Evolutionary conservation across 192 early-diverging fungal species (phyloP), one percentile per base, ranked within the genome.

Genomic region (Backusella tarrabulga): DNA sequence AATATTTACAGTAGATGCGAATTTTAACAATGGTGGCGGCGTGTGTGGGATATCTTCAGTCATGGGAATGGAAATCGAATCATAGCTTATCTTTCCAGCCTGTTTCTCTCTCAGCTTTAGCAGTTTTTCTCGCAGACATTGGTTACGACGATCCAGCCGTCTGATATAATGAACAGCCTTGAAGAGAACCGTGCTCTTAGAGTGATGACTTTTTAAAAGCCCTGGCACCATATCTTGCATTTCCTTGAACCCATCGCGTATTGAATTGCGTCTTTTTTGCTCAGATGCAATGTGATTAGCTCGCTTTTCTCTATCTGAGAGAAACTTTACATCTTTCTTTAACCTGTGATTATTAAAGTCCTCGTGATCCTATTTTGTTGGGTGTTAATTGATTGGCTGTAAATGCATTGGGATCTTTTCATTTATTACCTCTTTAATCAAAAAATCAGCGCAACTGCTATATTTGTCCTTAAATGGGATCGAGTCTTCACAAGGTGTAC

Each of bases 201-300:
- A 90, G 81, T 85, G 87, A 63, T 89, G 89, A 36, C 86, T 86
- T 52, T 83, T 92, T 34, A 97, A 84, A 52, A 97, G 85, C 2
- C 88, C 90, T 9, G 96, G 95, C 38, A 97, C 92, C 35, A 95
- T 89, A 56, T 93, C 92, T n/a, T 92, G 91, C 79, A 98, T 90
- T 77, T 95, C 91, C 78, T 95, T 93, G 85, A 97, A 96, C 56
- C 97, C 97, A 38, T 85, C 85, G 3, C 94, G 92, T 66, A 93
- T 92, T 14, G 88, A 84, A 54, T 91, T 91, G 50, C 92, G 76
- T 66, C 92, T 87, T 77, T 92, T 92, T 75, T 93, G 91, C 76
- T 93, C 92, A 0, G 90, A 91, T 15, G 85, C 82, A 66, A 93
- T 92, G 77, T 93, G 92, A 77, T 93, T 93, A 6, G 89, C 85